A percentile compares a stretch with the other conserved stretches of the same genome.
These are phyloP conservation scores for Trichoderma sp. DNA, from an alignment of 2,329 filamentous ascomycete genomes.

Conservation along the genomic window DNA sequence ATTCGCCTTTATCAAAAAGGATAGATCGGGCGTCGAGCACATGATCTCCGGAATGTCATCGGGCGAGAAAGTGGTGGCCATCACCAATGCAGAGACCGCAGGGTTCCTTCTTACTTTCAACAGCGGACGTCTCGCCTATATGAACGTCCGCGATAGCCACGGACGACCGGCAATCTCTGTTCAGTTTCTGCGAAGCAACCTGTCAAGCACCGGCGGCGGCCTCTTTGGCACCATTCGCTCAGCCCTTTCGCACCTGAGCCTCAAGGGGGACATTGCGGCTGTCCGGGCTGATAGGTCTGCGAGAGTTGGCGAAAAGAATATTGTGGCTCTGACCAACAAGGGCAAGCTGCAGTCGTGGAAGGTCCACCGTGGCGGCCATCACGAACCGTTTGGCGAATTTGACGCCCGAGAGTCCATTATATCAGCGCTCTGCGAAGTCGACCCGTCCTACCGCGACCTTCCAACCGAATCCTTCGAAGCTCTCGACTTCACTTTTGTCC, in stretches of 20 bases:
- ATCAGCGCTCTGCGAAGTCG: slow-evolving; percentile 60
- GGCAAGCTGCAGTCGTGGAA: slow-evolving; percentile 85
- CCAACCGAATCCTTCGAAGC: slow-evolving; percentile 67
- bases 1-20: slow-evolving; percentile 79
- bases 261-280: slow-evolving; percentile 77
- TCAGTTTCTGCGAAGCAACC: slow-evolving; percentile 70
- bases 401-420: slow-evolving; percentile 69
- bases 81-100: slow-evolving; percentile 81
- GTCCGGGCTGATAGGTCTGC: slow-evolving; percentile 72
- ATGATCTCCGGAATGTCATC: slow-evolving; percentile 72
- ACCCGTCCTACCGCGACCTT: slow-evolving; percentile 52
- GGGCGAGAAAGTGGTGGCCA: slow-evolving; percentile 74
- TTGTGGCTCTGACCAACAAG: slow-evolving; percentile 76
- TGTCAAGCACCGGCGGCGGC: slow-evolving; percentile 60
- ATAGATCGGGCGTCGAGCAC: slow-evolving; percentile 77
- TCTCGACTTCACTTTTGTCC: slow-evolving; percentile 75
- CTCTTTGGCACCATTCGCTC: slow-evolving; percentile 81
- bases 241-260: slow-evolving; percentile 68
- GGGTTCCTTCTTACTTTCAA: slow-evolving; percentile 86
- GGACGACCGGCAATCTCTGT: slow-evolving; percentile 80
- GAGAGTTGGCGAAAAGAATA: slow-evolving; percentile 79
- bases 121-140: slow-evolving; percentile 81
- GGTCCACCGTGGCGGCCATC: slow-evolving; percentile 83
- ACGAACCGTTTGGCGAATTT: slow-evolving; percentile 70
- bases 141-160: slow-evolving; percentile 83